Evolutionary conservation across 78 protist species (phyloP).

Genomic region (Guillardia theta): DNA sequence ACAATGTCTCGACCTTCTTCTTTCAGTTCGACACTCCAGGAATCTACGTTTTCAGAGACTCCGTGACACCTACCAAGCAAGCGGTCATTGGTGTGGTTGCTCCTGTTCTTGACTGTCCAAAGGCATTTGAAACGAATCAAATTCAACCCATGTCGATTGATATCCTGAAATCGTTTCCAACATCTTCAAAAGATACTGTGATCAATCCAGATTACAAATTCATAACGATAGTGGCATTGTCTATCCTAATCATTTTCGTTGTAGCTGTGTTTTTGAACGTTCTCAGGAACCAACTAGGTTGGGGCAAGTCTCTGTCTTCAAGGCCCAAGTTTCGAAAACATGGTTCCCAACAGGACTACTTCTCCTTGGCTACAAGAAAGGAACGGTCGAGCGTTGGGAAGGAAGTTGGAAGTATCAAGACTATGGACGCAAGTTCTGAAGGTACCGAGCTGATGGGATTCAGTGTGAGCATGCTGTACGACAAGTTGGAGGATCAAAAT

Average conservation of each 20-base stretch:
- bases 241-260: not conserved
- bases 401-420: not conserved
- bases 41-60: slow-evolving; percentile 47
- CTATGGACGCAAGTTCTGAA: not conserved
- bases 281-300: not conserved
- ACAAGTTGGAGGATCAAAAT: slow-evolving; percentile 58
- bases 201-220: slow-evolving; percentile 28
- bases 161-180: not conserved
- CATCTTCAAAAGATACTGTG: not conserved
- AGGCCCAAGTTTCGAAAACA: not conserved
- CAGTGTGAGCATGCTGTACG: slow-evolving; percentile 50
- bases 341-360: not conserved
- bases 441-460: slow-evolving; percentile 51
- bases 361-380: not conserved
- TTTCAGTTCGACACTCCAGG: slow-evolving; percentile 56
- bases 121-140: not conserved
- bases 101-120: slow-evolving; percentile 25
- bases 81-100: slow-evolving; percentile 56
- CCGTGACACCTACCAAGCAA: not conserved
- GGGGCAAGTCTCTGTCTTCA: not conserved
- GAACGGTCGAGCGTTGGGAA: not conserved
- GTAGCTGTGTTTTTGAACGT: not conserved
- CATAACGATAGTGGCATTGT: not conserved
- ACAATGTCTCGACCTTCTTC: slow-evolving; percentile 7
- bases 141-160: not conserved